phyloP scores from a whole-genome alignment of 2,329 filamentous ascomycete genomes.

The Akanthomyces dipterigenus region DNA sequence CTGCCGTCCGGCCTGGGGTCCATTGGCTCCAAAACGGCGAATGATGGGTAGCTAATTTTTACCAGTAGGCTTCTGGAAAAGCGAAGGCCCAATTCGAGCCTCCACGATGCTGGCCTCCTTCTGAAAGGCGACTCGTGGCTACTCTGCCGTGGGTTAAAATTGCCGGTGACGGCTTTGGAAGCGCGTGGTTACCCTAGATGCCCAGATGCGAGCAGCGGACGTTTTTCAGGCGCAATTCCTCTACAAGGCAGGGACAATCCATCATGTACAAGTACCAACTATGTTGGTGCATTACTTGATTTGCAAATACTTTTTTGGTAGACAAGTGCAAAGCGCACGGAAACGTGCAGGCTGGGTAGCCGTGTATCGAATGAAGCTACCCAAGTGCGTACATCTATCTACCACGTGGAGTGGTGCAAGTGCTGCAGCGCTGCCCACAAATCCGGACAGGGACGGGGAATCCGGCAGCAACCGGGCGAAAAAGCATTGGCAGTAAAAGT shows the following conservation, averaged over 20 bases:
- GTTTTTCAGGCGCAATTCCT: not conserved
- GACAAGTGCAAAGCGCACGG: not conserved
- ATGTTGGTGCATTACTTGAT: no score
- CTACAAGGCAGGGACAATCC: no score
- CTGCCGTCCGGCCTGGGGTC: not conserved
- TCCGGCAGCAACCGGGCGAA: not conserved
- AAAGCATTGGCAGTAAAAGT: not conserved
- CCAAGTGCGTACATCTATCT: not conserved
- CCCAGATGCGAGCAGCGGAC: not conserved
- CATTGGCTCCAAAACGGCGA: not conserved
- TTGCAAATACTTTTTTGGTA: no score
- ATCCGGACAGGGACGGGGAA: not conserved
- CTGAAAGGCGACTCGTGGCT: not conserved
- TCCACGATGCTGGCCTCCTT: not conserved
- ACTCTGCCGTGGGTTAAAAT: not conserved
- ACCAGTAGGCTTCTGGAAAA: not conserved
- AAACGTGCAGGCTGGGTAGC: not conserved
- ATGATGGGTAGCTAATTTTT: not conserved
- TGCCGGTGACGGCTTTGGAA: no score
- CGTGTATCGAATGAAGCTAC: not conserved
- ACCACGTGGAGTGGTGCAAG: no score
- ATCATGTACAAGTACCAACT: no score
- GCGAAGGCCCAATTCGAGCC: not conserved
- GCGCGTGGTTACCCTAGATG: not conserved
- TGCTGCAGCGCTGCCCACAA: not conserved